Evolutionary conservation across 2,329 filamentous ascomycete species (phyloP).

Genomic region (Alternaria gaisen): DNA sequence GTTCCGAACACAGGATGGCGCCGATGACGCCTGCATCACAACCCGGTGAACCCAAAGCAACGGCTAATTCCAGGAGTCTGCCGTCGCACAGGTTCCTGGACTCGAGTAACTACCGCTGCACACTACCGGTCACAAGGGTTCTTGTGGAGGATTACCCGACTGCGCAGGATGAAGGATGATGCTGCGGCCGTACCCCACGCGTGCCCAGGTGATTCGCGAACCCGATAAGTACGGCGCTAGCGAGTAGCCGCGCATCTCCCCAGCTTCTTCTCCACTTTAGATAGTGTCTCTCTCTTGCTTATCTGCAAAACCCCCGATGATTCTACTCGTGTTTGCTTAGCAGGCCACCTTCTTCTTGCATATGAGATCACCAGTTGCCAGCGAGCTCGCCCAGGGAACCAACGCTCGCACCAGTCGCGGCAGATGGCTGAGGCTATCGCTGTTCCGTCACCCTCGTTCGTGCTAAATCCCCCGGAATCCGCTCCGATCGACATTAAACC

Average conservation of each 20-base stretch:
- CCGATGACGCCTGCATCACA: slow-evolving; percentile 12
- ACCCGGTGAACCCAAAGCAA: background rate
- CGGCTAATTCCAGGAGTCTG: background rate
- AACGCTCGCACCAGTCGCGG: slow-evolving; percentile 23
- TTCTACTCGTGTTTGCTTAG: slow-evolving; percentile 4
- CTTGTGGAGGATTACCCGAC: background rate
- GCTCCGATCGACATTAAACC: slow-evolving; percentile 18
- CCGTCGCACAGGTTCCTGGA: slow-evolving; percentile 7
- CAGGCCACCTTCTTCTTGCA: slow-evolving; percentile 4
- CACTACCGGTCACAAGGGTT: background rate
- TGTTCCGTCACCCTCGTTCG: slow-evolving; percentile 62
- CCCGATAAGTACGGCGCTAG: slow-evolving; percentile 19
- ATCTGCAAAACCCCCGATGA: slow-evolving; percentile 9
- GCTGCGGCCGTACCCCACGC: slow-evolving; percentile 19
- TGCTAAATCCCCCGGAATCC: slow-evolving; percentile 18
- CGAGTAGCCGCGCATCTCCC: slow-evolving; percentile 22
- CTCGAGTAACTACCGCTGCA: slow-evolving; percentile 9
- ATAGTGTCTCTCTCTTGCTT: slow-evolving; percentile 29
- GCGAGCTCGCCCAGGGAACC: slow-evolving; percentile 26
- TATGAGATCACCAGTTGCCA: slow-evolving; percentile 13
- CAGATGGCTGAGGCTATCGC: slow-evolving; percentile 65
- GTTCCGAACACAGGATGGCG: slow-evolving; percentile 5
- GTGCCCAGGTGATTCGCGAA: slow-evolving; percentile 16
- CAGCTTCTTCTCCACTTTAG: slow-evolving; percentile 40
- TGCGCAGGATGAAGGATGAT: background rate